phyloP scores from a whole-genome alignment of 345 rosid genomes.

The Gossypium sturtianum region DNA sequence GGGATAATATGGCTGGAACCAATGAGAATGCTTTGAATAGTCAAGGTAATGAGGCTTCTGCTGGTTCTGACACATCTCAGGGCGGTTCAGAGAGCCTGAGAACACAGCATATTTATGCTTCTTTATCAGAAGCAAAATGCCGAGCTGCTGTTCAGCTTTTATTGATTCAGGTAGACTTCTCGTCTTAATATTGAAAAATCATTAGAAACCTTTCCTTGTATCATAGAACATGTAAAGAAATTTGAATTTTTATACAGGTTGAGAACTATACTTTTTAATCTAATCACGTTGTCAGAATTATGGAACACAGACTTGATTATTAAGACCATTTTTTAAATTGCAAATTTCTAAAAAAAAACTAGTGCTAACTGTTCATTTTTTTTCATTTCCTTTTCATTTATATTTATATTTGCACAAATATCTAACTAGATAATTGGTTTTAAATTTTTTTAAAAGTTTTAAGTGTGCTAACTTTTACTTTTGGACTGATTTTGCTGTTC shows the following conservation, averaged over 20 bases:
- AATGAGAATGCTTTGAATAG: slow-evolving; percentile 25
- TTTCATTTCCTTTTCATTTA: not conserved
- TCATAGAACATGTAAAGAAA: not conserved
- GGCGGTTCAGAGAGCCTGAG: slow-evolving; percentile 45
- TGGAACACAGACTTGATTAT: not conserved
- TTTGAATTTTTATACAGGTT: not conserved
- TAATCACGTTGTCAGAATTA: not conserved
- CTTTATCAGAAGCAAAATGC: slow-evolving; percentile 84
- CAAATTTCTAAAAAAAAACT: not conserved
- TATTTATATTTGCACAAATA: not conserved
- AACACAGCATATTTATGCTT: slow-evolving; percentile 44
- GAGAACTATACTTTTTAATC: not conserved
- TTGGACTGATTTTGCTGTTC: not conserved
- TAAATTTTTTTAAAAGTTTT: not conserved
- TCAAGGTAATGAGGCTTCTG: slow-evolving; percentile 38
- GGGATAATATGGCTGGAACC: slow-evolving; percentile 34
- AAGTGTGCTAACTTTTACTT: not conserved
- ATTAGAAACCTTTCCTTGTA: not conserved
- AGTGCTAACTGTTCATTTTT: not conserved
- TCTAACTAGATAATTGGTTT: not conserved
- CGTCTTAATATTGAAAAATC: not conserved
- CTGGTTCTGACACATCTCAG: slow-evolving; percentile 36
- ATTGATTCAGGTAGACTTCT: slow-evolving; percentile 70
- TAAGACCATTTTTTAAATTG: not conserved
- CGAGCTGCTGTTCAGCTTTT: slow-evolving; percentile 96